phyloP scores from a whole-genome alignment of 192 early-diverging fungal species.

The Coemansia sp. region DNA sequence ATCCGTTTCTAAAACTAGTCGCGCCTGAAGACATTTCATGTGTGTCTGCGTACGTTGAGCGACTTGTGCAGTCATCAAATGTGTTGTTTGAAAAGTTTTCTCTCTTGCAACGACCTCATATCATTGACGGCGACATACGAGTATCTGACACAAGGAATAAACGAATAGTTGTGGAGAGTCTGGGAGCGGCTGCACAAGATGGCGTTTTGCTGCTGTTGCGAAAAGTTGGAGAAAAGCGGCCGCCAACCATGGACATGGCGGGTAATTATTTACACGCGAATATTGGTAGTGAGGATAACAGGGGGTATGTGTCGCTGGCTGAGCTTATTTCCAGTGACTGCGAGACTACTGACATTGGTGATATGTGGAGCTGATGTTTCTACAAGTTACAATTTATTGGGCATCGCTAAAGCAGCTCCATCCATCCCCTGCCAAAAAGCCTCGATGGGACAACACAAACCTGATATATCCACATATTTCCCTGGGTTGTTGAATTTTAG shows the following conservation, averaged over 20 bases:
- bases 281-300: background rate
- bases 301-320: background rate
- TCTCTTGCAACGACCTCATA: constrained; percentile 30
- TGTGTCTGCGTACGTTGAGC: constrained; percentile 28
- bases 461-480: too few species aligned
- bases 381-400: too few species aligned
- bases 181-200: constrained; percentile 18
- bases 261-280: background rate
- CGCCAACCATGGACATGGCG: background rate
- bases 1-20: constrained; percentile 42
- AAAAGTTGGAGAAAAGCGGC: background rate
- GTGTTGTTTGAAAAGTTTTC: constrained; percentile 41
- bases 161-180: constrained; percentile 33
- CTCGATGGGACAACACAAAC: too few species aligned
- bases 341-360: background rate
- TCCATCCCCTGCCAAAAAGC: too few species aligned
- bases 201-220: background rate
- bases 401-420: too few species aligned
- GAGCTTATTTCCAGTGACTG: background rate
- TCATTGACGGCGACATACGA: constrained; percentile 40
- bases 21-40: constrained; percentile 42
- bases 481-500: too few species aligned
- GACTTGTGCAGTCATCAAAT: constrained; percentile 23
- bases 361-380: background rate
- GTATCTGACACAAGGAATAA: constrained; percentile 26